Evolutionary conservation across 306 rosid genomes (phyloP).

Genomic region (Casuarina glauca): DNA sequence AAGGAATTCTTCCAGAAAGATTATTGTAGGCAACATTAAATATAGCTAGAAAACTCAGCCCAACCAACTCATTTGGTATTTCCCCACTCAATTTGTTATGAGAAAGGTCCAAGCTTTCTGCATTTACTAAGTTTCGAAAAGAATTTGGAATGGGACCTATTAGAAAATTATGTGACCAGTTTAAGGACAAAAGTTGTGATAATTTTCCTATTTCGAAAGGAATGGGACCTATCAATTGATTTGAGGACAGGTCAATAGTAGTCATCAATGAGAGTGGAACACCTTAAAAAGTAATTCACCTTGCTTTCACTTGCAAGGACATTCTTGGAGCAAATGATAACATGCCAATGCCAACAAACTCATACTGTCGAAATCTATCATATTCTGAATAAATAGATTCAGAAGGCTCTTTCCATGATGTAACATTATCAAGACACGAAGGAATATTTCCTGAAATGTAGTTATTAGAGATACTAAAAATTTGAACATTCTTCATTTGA

Average conservation of each 20-base stretch:
- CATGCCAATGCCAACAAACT: too few species aligned
- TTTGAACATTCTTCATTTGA: too few species aligned
- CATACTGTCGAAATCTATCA: background rate
- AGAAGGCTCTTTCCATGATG: background rate
- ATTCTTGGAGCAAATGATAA: background rate
- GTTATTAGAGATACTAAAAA: background rate
- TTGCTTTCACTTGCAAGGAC: background rate
- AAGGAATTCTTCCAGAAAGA: constrained; percentile 1
- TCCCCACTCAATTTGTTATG: background rate
- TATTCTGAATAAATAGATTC: too few species aligned
- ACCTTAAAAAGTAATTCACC: background rate
- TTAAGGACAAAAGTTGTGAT: background rate
- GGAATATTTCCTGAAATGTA: background rate
- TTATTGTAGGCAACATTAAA: background rate
- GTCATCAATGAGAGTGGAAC: background rate
- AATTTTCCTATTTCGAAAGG: background rate
- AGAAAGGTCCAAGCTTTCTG: background rate
- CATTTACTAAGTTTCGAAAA: background rate
- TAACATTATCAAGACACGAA: background rate
- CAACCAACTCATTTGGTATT: background rate
- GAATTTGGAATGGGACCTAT: background rate
- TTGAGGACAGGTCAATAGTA: background rate
- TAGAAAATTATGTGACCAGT: background rate
- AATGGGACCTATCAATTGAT: background rate
- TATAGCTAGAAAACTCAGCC: background rate